Percentiles rank a stretch among this genome's conserved stretches.
These are phyloP conservation scores for Eruca vesicaria DNA, from an alignment of 441 rosid genomes.

Conservation along the genomic window DNA sequence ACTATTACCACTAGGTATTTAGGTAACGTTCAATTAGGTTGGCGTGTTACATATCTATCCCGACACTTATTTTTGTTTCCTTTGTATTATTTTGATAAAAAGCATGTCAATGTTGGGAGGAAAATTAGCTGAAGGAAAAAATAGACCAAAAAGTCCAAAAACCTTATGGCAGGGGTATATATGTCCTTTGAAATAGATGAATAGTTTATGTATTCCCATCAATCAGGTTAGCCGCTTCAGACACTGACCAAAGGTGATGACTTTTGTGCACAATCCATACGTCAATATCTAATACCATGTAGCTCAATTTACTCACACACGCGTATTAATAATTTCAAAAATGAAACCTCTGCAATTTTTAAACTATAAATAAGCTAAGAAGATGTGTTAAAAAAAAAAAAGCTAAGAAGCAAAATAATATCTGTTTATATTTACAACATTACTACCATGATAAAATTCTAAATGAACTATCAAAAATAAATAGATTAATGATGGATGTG, in stretches of 20 bases:
- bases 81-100: not conserved
- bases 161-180: conserved; percentile 14
- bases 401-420: not conserved
- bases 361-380: not conserved
- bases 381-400: too few species aligned
- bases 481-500: not conserved
- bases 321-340: not conserved
- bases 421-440: not conserved
- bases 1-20: not conserved
- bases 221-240: conserved; percentile 33
- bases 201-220: conserved; percentile 31
- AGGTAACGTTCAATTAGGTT: not conserved
- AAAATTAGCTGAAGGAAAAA: not conserved
- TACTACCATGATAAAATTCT: not conserved
- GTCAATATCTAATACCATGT: not conserved
- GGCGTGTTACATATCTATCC: not conserved
- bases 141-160: not conserved
- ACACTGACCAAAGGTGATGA: conserved; percentile 32
- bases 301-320: not conserved
- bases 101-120: not conserved
- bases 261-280: conserved; percentile 28
- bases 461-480: not conserved
- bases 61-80: not conserved
- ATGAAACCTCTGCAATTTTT: not conserved
- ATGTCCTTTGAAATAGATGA: conserved; percentile 19